A percentile compares a stretch with the other conserved stretches of the same genome.
These are phyloP conservation scores for Neurospora discreta DNA, from an alignment of 495 filamentous ascomycete species.

Conservation along the genomic window DNA sequence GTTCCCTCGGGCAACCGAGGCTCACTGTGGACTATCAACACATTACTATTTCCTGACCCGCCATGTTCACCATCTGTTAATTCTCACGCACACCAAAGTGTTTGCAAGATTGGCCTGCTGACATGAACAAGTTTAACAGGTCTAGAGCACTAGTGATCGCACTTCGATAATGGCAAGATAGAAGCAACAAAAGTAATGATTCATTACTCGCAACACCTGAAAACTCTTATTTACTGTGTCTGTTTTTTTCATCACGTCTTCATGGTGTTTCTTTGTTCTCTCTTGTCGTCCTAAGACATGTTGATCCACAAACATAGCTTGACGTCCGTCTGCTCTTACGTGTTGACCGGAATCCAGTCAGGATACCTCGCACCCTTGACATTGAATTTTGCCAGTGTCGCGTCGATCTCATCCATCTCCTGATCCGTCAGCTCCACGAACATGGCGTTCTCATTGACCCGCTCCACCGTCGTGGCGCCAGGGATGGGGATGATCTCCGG, in stretches of 20 bases:
- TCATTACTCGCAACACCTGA: background rate
- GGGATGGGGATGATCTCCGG: slow-evolving; percentile 76
- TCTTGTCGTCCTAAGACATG: background rate
- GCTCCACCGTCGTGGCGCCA: slow-evolving; percentile 44
- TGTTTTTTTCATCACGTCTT: background rate
- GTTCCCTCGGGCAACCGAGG: slow-evolving; percentile 9
- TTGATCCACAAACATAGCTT: background rate
- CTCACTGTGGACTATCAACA: slow-evolving; percentile 20
- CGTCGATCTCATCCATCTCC: slow-evolving; percentile 42
- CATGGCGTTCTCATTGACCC: slow-evolving; percentile 40
- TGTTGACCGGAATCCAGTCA: slow-evolving; percentile 17
- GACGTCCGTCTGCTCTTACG: slow-evolving; percentile 9
- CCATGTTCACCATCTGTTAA: slow-evolving; percentile 1
- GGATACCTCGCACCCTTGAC: slow-evolving; percentile 34
- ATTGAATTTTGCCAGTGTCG: slow-evolving; percentile 30
- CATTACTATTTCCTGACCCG: slow-evolving; percentile 18
- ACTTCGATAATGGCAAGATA: background rate
- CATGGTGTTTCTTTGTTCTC: background rate
- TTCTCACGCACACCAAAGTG: background rate
- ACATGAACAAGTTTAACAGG: background rate
- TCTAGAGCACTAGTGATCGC: background rate
- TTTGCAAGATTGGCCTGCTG: background rate
- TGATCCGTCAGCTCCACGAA: slow-evolving; percentile 32
- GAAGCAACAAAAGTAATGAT: background rate
- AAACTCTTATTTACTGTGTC: background rate